These are phyloP conservation scores for Panicum hallii DNA, from an alignment of 202 grass and related monocot species.

Conservation along the genomic window DNA sequence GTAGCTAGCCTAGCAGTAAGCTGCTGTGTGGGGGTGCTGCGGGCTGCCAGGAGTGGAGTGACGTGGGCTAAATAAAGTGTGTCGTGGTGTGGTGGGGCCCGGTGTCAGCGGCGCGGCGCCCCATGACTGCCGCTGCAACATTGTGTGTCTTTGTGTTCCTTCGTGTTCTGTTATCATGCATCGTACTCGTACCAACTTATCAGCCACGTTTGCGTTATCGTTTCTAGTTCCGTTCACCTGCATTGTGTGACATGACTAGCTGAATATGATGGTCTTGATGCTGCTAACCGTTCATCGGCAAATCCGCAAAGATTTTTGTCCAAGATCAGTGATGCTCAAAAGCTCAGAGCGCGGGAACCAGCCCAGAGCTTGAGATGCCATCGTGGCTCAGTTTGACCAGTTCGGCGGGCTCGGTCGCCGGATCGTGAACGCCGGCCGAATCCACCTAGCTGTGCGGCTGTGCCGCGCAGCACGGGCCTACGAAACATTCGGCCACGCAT, in stretches of 20 bases:
- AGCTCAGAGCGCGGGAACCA: background rate
- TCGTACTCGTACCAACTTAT: background rate
- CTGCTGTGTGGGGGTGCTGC: background rate
- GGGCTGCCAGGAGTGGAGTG: slow-evolving; percentile 26
- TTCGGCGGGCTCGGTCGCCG: too few species aligned
- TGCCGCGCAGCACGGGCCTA: too few species aligned
- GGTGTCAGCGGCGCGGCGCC: slow-evolving; percentile 27
- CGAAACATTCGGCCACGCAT: too few species aligned
- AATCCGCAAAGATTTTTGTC: background rate
- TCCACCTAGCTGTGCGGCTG: background rate
- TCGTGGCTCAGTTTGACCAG: background rate
- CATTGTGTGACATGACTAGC: background rate
- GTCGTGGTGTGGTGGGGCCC: slow-evolving; percentile 46
- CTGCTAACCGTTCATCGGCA: background rate
- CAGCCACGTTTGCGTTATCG: background rate
- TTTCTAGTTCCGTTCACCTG: background rate
- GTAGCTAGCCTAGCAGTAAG: background rate
- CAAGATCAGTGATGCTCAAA: background rate
- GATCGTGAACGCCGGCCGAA: background rate
- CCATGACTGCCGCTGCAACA: slow-evolving; percentile 19
- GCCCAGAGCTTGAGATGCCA: too few species aligned
- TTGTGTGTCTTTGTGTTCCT: background rate
- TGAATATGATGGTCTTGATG: background rate
- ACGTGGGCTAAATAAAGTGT: slow-evolving; percentile 31
- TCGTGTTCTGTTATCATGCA: background rate